phyloP scores from a whole-genome alignment of 495 filamentous ascomycete genomes.

The Trichoderma reesei region DNA sequence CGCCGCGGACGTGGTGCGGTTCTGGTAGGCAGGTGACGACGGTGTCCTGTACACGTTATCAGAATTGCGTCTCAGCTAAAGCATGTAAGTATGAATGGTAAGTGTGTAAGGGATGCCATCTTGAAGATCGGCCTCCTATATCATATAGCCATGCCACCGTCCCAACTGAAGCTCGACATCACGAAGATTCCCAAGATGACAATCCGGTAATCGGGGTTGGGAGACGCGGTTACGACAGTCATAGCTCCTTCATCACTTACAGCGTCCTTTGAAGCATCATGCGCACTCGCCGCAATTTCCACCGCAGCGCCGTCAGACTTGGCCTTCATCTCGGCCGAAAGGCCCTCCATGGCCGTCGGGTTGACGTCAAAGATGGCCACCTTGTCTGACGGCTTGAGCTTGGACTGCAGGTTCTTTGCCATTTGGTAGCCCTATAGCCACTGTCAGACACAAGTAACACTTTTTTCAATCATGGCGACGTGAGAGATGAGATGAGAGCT shows the following conservation, averaged over 20 bases:
- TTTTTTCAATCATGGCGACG: not conserved
- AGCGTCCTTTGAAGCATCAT: conserved; percentile 59
- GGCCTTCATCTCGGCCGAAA: conserved; percentile 50
- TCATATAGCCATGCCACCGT: conserved; percentile 18
- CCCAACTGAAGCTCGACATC: conserved; percentile 1
- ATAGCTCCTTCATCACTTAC: conserved; percentile 51
- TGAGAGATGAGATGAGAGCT: conserved; percentile 17
- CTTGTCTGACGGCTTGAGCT: conserved; percentile 59
- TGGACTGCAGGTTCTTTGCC: conserved; percentile 76
- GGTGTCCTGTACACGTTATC: conserved; percentile 44
- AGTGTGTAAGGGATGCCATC: no score
- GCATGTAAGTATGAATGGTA: not conserved
- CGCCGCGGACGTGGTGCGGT: conserved; percentile 64
- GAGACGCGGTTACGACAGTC: conserved; percentile 18
- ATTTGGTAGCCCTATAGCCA: conserved; percentile 59
- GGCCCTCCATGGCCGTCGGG: conserved; percentile 43
- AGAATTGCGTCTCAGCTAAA: conserved; percentile 16
- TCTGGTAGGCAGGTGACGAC: conserved; percentile 76
- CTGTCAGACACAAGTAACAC: not conserved
- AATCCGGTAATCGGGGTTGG: no score
- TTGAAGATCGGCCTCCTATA: no score
- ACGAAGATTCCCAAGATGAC: no score
- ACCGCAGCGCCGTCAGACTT: conserved; percentile 41
- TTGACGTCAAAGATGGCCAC: conserved; percentile 71
- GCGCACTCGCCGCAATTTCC: conserved; percentile 45